phyloP scores from a whole-genome alignment of 306 rosid species.

The Argentina anserina region DNA sequence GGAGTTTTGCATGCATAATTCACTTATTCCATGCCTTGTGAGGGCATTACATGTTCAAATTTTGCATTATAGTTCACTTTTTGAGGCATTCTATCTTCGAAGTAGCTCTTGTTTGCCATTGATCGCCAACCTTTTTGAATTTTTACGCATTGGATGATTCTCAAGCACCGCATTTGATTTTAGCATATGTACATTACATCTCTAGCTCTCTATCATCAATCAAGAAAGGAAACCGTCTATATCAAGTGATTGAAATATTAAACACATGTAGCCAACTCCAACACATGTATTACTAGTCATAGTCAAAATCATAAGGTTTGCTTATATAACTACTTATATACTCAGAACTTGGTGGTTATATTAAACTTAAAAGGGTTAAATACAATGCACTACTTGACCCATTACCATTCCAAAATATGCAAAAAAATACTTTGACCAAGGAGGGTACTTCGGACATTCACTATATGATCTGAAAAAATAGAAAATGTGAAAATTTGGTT shows the following conservation, averaged over 20 bases:
- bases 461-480: too few relatives aligned
- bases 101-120: neutral
- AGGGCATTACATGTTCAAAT: too few relatives aligned
- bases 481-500: neutral
- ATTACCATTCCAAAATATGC: neutral
- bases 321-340: neutral
- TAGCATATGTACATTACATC: neutral
- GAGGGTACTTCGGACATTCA: slow-evolving; percentile 21
- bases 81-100: too few relatives aligned
- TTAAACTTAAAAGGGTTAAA: neutral
- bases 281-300: neutral
- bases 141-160: neutral
- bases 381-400: neutral
- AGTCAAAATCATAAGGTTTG: neutral
- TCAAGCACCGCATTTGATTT: neutral
- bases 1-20: too few relatives aligned
- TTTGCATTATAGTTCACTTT: too few relatives aligned
- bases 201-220: neutral
- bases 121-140: neutral
- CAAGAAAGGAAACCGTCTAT: neutral
- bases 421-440: neutral
- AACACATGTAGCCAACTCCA: neutral
- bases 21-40: too few relatives aligned
- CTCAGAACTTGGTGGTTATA: neutral
- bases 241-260: neutral